These are phyloP conservation scores for Aspergillus uvarum DNA, from an alignment of 2,329 filamentous ascomycete genomes.

Conservation along the genomic window DNA sequence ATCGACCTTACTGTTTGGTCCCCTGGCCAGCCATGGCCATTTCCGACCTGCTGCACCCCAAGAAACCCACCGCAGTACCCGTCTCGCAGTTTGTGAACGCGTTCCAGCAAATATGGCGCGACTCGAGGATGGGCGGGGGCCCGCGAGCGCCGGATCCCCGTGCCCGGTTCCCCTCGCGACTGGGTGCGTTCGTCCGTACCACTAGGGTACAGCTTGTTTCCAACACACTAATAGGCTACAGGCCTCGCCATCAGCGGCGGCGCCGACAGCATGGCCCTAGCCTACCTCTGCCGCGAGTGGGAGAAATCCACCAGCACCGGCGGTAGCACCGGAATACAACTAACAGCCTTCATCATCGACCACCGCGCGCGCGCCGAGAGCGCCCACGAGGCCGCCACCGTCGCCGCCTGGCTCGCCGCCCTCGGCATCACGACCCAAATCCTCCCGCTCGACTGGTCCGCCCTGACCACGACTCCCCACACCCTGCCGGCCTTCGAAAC, in stretches of 20 bases:
- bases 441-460: slow-evolving; percentile 54
- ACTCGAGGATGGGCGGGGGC: slow-evolving; percentile 12
- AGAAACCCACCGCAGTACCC: slow-evolving; percentile 22
- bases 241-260: slow-evolving; percentile 86
- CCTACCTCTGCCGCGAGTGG: slow-evolving; percentile 63
- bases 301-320: slow-evolving; percentile 29
- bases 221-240: slow-evolving; percentile 37
- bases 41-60: slow-evolving; percentile 10
- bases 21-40: slow-evolving; percentile 15
- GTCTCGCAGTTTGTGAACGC: slow-evolving; percentile 29
- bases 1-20: not conserved
- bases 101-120: slow-evolving; percentile 32
- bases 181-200: slow-evolving; percentile 34
- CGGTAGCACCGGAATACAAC: not conserved
- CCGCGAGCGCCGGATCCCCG: slow-evolving; percentile 10
- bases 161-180: slow-evolving; percentile 21
- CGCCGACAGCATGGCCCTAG: slow-evolving; percentile 96
- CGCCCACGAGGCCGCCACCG: slow-evolving; percentile 53
- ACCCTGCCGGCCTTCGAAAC: slow-evolving; percentile 69
- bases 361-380: slow-evolving; percentile 59
- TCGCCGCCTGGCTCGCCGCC: slow-evolving; percentile 46
- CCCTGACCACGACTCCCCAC: not conserved
- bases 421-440: slow-evolving; percentile 45
- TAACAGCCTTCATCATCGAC: slow-evolving; percentile 58
- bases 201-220: too few relatives aligned